phyloP scores from a whole-genome alignment of 306 rosid species.

The Prunus kanzakura region DNA sequence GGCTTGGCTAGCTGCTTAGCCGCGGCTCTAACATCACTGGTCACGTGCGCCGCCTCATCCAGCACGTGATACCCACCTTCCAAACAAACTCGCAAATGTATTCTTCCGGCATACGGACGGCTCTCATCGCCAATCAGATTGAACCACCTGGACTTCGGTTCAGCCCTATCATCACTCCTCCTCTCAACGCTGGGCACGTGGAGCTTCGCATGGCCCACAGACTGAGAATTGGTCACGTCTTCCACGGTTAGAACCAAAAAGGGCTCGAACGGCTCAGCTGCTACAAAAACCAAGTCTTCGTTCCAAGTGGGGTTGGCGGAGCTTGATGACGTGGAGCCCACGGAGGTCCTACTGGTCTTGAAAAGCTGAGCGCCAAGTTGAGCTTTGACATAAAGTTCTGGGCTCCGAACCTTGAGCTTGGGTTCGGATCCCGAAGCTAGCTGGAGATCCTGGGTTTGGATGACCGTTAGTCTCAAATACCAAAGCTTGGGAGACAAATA shows the following conservation, averaged over 20 bases:
- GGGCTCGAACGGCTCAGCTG: conserved; percentile 90
- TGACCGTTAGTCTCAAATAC: conserved; percentile 89
- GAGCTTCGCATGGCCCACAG: conserved; percentile 55
- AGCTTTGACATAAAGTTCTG: conserved; percentile 64
- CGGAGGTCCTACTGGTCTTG: conserved; percentile 53
- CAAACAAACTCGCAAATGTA: conserved; percentile 66
- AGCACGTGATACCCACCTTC: conserved; percentile 95
- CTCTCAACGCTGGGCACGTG: conserved; percentile 65
- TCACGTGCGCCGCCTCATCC: conserved; percentile 84
- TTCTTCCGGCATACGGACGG: conserved; percentile 51
- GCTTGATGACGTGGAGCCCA: conserved; percentile 33
- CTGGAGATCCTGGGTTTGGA: conserved; percentile 87
- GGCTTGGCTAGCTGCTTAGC: conserved; percentile 62
- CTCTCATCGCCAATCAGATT: conserved; percentile 51
- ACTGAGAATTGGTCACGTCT: conserved; percentile 37
- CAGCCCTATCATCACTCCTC: conserved; percentile 48
- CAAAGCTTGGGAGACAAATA: conserved; percentile 93
- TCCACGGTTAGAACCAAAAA: conserved; percentile 52
- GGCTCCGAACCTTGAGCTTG: conserved; percentile 41
- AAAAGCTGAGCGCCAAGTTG: conserved; percentile 75
- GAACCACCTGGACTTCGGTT: conserved; percentile 76
- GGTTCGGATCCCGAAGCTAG: conserved; percentile 45
- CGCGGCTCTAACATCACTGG: conserved; percentile 73
- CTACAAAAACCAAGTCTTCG: conserved; percentile 71
- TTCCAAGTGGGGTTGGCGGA: conserved; percentile 73